These are phyloP conservation scores for Volvox africanus DNA, from an alignment of 139 green algal genomes.

Conservation along the genomic window DNA sequence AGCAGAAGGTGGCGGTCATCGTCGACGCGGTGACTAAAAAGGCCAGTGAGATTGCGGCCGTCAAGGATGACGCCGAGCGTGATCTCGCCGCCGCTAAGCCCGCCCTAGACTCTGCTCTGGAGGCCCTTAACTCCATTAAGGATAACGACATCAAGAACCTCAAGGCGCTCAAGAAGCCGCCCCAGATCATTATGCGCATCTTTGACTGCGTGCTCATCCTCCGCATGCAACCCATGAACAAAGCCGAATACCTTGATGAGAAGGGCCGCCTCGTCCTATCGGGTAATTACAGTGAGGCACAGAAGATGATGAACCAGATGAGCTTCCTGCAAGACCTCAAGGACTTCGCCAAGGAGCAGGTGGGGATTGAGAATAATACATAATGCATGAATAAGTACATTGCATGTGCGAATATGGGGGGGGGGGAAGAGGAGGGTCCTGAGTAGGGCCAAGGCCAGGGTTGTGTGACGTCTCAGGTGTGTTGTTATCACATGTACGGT, in stretches of 20 bases:
- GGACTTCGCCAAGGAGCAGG: constrained; percentile 95
- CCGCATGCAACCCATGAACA: constrained; percentile 64
- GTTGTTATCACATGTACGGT: too few relatives aligned
- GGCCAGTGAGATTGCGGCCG: constrained; percentile 72
- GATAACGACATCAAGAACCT: constrained; percentile 88
- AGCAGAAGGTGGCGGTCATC: constrained; percentile 89
- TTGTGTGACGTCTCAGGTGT: too few relatives aligned
- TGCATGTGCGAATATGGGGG: too few relatives aligned
- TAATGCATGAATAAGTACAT: too few relatives aligned
- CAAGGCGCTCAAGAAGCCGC: constrained; percentile 96
- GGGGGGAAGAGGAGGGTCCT: too few relatives aligned
- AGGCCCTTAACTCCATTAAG: constrained; percentile 91
- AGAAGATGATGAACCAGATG: constrained; percentile 97
- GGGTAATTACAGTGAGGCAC: constrained; percentile 86
- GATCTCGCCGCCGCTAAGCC: constrained; percentile 93
- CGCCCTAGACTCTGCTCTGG: constrained; percentile 90
- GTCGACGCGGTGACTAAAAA: constrained; percentile 79
- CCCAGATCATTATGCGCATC: constrained; percentile 96
- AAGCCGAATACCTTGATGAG: constrained; percentile 57
- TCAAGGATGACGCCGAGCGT: constrained; percentile 88
- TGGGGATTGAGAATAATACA: constrained; percentile 11
- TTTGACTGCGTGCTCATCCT: constrained; percentile 96
- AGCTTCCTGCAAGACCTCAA: constrained; percentile 89
- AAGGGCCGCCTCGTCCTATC: constrained; percentile 77
- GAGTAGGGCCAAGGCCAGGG: too few relatives aligned